A percentile compares a stretch with the other conserved stretches of the same genome.
These are phyloP conservation scores for Naumovozyma castellii DNA, from an alignment of 805 yeast species.

Conservation along the genomic window DNA sequence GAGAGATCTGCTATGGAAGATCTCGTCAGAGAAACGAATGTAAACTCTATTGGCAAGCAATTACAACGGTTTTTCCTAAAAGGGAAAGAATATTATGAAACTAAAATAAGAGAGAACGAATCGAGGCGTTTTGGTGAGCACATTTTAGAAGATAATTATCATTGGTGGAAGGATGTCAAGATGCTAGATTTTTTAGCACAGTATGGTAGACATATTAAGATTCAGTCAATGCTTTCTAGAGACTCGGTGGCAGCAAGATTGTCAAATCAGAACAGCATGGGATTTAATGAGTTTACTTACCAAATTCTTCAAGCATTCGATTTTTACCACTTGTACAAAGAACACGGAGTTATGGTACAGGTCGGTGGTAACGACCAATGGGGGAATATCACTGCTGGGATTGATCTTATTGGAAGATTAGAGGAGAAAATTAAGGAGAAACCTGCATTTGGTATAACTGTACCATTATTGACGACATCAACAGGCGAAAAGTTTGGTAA, in stretches of 20 bases:
- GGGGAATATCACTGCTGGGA: slow-evolving; percentile 96
- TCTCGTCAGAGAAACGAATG: slow-evolving; percentile 45
- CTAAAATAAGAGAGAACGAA: slow-evolving; percentile 28
- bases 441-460: slow-evolving; percentile 68
- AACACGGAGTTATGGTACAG: slow-evolving; percentile 57
- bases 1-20: slow-evolving; percentile 59
- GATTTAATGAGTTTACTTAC: slow-evolving; percentile 89
- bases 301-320: slow-evolving; percentile 92
- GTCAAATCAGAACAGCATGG: slow-evolving; percentile 62
- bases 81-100: slow-evolving; percentile 54
- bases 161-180: slow-evolving; percentile 78
- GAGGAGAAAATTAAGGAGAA: slow-evolving; percentile 14
- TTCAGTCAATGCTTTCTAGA: slow-evolving; percentile 78
- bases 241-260: slow-evolving; percentile 78
- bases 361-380: slow-evolving; percentile 97
- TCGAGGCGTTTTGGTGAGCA: slow-evolving; percentile 36
- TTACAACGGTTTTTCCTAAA: slow-evolving; percentile 48
- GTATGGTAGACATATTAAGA: slow-evolving; percentile 71
- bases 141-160: slow-evolving; percentile 50
- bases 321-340: slow-evolving; percentile 66
- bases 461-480: slow-evolving; percentile 79
- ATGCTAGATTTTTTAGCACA: slow-evolving; percentile 69
- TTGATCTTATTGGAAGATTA: slow-evolving; percentile 69
- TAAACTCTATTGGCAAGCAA: slow-evolving; percentile 50
- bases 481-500: slow-evolving; percentile 93